Evolutionary conservation across 495 filamentous ascomycete genomes (phyloP), one percentile per base, ranked within the genome.

Genomic region (Xylaria grammica): DNA sequence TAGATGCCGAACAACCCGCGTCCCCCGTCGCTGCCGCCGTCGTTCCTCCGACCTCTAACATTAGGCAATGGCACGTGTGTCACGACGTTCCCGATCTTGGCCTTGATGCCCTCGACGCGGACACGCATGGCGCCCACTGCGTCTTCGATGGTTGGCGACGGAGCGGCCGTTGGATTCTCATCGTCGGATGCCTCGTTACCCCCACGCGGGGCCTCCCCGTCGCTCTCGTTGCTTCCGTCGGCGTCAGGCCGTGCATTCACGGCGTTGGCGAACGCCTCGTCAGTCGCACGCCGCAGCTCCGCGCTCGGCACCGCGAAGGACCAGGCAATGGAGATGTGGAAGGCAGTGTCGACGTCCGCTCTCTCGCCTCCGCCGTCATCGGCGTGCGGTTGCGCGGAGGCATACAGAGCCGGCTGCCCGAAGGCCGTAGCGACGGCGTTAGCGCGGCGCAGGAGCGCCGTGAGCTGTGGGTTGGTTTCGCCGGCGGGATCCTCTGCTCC

Each of bases 261-360:
- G 27, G 38, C 4, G 4, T 24, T 32, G 9, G 38, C 49, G 26
- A 78, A 75, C 0, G 76, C 65, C 1, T 56, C 63, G 11, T 74
- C 69, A 6, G 75, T 83, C 13, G 68, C 58, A 40, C 53, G 44
- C 55, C 57, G 36, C 20, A 84, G 62, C 45, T 78, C 76, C n/a
- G 66, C 70, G 34, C 77, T 80, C 3, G 77, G 77, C 45, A 67
- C 65, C 24, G 84, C 76, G 67, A 92, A 78, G 45, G 80, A 85
- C 92, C 93, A 97, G 0, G 89, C 93, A 45, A 97, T 81, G 32
- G 90, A 93, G 48, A 96, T 78, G 76, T 97, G 93, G 66, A 96
- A 96, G 17, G 80, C 86, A 50, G 79, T 65, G 10, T 82, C 80
- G 46, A 71, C 78, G 60, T 85, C 79, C 10, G 66, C 24, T 6